Evolutionary conservation across 352 stramenopile species (phyloP), one percentile per base, ranked within the genome.

Genomic region (Pythium brachiatum): DNA sequence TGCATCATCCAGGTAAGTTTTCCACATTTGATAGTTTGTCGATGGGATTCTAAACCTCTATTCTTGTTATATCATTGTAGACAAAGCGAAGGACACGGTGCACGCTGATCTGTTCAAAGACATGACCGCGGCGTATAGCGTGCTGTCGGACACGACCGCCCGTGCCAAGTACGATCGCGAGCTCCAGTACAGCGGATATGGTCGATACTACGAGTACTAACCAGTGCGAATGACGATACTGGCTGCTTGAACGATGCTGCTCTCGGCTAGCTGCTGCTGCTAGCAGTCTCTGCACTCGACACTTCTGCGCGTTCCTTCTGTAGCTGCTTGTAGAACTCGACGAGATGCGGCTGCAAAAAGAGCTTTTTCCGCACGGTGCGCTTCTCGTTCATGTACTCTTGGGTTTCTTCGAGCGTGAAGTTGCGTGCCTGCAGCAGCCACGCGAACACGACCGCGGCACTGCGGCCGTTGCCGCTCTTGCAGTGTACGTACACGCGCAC

Each of bases 401-500:
- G 96, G 5, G 96, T 74, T 36, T 92, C 77, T 36, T 85, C 29
- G 18, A 88, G 76, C 58, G 86, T 91, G 70, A 90, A 87, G 13
- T 76, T 76, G 57, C 85, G 86, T 29, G 70, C 67, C 12, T 82
- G 72, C 16, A 98, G 70, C 7, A 98, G 66, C 92, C 92, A 98
- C 51, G 89, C 96, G 63, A 97, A 95, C 1, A 87, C 92, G 53
- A 96, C 85, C 1, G 95, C 92, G 26, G 91, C 94, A 29, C 82
- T 97, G 52, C 96, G 83, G n/a, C 96, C 96, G 64, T 98, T 96
- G 34, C 96, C 96, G 34, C 92, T 90, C 74, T 98, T 97, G 80
- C 96, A 99, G 69, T 98, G 96, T 48, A 99, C 92, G 62, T 98
- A 98, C n/a, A 98, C 95, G 29, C 86, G 77, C 34, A 91, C 89